Base-by-base conservation (phyloP, 805 yeast species). In the Starmerella sirachaensis region DNA sequence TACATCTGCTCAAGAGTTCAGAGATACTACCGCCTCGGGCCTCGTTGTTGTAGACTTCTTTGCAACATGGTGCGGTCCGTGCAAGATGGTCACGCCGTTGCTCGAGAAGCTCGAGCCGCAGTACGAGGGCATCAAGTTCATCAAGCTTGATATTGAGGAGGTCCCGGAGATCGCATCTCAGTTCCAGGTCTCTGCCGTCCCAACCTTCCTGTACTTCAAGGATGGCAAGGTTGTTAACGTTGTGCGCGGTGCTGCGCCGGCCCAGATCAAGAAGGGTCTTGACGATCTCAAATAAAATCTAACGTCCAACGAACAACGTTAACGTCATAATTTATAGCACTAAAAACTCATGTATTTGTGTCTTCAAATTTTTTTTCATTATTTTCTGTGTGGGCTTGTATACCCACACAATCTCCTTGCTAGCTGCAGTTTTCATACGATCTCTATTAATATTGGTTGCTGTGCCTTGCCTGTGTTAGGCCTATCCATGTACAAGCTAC, bases 1-100 rank as follows among this genome's bases (percentile, higher is more conserved):
- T 43, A 48, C 60, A 12, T 49, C 68, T 39, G 59, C 65, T 43
- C 61, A 45, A 31, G 86, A 85, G 60, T 88, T 86, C 70, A 64
- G 72, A 38, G 65, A 68, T 42, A 78, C 76, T 49, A 70, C 78
- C 55, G 68, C 67, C 54, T 72, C 72, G 50, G 81, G 79, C 53
- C 69, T 84, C 57, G 86, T 84, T 51, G 86, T 91, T 52, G 83
- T 91, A 51, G 97, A 91, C 68, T 91, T 88, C 69, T 86, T 74
- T 58, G 97, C 97, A 54, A 76, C 86, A 45, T 91, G 97, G 96
- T 88, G 98, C 65, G 96, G 96, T 52, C 97, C 98, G 46, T 88
- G 98, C 71, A 91, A 88, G 72, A 81, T 81, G 80, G 80, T 86
- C 64, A 83, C 95, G 42, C 97, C 97, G 56, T 66, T 83, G 66